Evolutionary conservation across 2,329 filamentous ascomycete genomes (phyloP).

Genomic region (Salinomyces thailandicus): DNA sequence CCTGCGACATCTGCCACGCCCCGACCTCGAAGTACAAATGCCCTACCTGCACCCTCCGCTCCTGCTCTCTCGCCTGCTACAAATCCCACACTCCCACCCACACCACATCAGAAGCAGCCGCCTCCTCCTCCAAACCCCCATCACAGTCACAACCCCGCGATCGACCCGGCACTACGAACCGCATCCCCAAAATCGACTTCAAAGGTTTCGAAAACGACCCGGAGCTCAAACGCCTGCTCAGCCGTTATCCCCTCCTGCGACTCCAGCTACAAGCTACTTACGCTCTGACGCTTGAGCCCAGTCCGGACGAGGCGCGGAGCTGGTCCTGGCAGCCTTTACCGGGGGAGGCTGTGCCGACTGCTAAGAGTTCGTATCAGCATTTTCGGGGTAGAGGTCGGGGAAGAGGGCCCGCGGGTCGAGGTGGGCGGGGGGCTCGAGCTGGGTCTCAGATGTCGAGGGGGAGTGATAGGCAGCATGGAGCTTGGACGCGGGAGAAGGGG

Average conservation of each 20-base stretch:
- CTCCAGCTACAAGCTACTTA: constrained; percentile 26
- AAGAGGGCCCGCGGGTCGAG: constrained; percentile 8
- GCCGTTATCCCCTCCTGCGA: constrained; percentile 24
- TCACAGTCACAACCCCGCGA: constrained; percentile 1
- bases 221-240: constrained; percentile 24
- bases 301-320: constrained; percentile 18
- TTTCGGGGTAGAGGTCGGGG: constrained; percentile 7
- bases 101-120: too few species aligned
- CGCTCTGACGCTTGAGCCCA: constrained; percentile 27
- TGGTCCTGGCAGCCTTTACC: constrained; percentile 20
- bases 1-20: constrained; percentile 35
- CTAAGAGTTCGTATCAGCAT: neutral
- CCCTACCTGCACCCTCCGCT: constrained; percentile 37
- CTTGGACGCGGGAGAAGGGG: constrained; percentile 30
- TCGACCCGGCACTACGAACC: constrained; percentile 16
- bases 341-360: constrained; percentile 3
- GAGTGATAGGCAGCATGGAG: constrained; percentile 18
- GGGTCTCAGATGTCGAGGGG: constrained; percentile 10
- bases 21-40: constrained; percentile 42
- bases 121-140: constrained; percentile 3
- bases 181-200: constrained; percentile 20
- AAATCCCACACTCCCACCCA: constrained; percentile 27
- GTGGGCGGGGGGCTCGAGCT: constrained; percentile 10
- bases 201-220: constrained; percentile 23
- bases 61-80: constrained; percentile 33